Evolutionary conservation across 805 yeast species (phyloP).

Genomic region (Metschnikowia santaceciliae): DNA sequence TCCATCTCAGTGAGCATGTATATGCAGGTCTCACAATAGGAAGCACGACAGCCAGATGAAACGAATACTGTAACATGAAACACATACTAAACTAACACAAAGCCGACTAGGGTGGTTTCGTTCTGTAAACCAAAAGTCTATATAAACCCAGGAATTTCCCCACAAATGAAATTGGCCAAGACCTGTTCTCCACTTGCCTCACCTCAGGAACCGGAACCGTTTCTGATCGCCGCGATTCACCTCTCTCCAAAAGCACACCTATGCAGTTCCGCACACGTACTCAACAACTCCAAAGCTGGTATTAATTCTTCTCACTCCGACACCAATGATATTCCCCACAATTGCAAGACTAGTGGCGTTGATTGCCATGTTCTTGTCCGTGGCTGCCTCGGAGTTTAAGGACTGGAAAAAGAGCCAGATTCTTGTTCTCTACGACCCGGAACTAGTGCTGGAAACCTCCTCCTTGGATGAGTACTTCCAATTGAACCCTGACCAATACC

Average conservation of each 20-base stretch:
- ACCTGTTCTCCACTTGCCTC: too few relatives aligned
- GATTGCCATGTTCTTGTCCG: constrained; percentile 8
- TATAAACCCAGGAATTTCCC: background rate
- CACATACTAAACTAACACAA: too few relatives aligned
- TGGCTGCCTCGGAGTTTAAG: constrained; percentile 6
- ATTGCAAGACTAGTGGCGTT: constrained; percentile 14
- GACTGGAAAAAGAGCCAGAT: constrained; percentile 15
- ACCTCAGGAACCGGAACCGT: background rate
- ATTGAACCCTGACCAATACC: constrained; percentile 10
- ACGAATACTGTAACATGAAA: too few relatives aligned
- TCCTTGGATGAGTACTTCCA: constrained; percentile 10
- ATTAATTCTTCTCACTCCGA: background rate
- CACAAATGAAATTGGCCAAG: too few relatives aligned
- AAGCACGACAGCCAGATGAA: too few relatives aligned
- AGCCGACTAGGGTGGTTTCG: background rate
- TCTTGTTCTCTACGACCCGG: constrained; percentile 35
- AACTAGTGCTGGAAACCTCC: constrained; percentile 9
- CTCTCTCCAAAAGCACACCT: background rate
- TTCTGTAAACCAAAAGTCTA: background rate
- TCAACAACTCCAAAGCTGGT: constrained; percentile 6
- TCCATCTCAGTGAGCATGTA: constrained; percentile 1
- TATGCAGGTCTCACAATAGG: background rate
- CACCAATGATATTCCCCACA: constrained; percentile 12
- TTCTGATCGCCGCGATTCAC: background rate
- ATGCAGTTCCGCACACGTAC: constrained; percentile 19